These are phyloP conservation scores for Acmispon strigosus DNA, from an alignment of 306 rosid genomes.

Conservation along the genomic window DNA sequence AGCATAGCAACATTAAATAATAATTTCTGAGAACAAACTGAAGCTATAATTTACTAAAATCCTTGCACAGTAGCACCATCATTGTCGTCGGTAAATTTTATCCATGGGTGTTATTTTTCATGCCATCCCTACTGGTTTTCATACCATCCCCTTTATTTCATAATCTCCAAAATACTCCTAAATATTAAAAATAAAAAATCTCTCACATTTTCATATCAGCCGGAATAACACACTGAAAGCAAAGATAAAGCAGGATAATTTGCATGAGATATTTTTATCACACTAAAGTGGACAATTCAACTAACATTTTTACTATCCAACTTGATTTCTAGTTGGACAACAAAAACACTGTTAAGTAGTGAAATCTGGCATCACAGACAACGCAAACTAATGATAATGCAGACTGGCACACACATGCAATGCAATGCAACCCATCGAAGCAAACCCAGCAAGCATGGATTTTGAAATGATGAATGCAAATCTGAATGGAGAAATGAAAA, in stretches of 20 bases:
- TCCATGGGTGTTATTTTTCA: too few relatives aligned
- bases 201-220: too few relatives aligned
- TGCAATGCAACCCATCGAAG: not conserved
- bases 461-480: not conserved
- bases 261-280: slow-evolving; percentile 1
- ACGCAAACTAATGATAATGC: not conserved
- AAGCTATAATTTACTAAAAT: too few relatives aligned
- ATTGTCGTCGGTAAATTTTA: too few relatives aligned
- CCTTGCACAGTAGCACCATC: too few relatives aligned
- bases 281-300: not conserved
- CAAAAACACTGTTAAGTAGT: not conserved
- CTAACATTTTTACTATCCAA: not conserved
- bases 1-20: too few relatives aligned
- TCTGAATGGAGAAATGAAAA: not conserved
- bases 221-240: slow-evolving; percentile 46
- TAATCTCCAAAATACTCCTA: too few relatives aligned
- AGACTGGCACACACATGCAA: not conserved
- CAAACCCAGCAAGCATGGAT: not conserved
- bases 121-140: too few relatives aligned
- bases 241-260: slow-evolving; percentile 15
- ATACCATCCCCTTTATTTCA: too few relatives aligned
- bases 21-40: too few relatives aligned
- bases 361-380: not conserved
- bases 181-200: too few relatives aligned
- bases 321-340: not conserved